Percentiles rank a stretch among this genome's conserved stretches.
Evolutionary conservation across 139 green algal species (phyloP).

Genomic region (Asterochloris erici): DNA sequence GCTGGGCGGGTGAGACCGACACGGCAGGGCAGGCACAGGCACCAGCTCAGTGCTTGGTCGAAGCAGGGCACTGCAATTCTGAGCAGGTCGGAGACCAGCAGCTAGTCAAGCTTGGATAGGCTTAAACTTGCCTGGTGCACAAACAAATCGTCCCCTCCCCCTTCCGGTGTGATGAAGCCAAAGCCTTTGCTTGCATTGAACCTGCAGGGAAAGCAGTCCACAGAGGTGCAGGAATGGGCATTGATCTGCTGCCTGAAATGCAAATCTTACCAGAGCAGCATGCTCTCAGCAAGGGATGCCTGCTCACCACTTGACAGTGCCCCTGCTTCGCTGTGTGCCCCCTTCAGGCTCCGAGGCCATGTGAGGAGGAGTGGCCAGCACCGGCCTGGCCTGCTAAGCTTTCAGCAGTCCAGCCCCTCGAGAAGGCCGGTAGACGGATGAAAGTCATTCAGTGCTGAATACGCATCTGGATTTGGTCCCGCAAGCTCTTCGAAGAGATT

Average conservation of each 20-base stretch:
- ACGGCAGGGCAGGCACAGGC: background rate
- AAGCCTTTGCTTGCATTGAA: constrained; percentile 71
- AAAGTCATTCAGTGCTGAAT: no score
- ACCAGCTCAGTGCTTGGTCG: background rate
- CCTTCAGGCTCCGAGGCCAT: background rate
- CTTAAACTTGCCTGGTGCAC: constrained; percentile 77
- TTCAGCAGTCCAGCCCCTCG: no score
- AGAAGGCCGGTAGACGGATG: no score
- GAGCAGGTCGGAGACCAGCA: background rate
- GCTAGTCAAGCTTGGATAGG: no score
- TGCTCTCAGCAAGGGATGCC: background rate
- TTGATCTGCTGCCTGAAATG: background rate
- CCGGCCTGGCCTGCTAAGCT: no score
- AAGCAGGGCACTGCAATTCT: background rate
- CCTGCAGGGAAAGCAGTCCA: background rate
- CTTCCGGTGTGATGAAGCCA: constrained; percentile 88
- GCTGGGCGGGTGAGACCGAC: background rate
- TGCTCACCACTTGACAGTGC: constrained; percentile 14
- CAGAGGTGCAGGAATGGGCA: background rate
- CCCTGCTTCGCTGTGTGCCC: constrained; percentile 1
- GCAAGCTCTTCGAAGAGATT: no score
- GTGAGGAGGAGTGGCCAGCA: no score
- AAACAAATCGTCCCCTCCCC: constrained; percentile 86
- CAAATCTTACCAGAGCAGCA: background rate
- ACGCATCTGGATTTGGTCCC: no score